A percentile compares a stretch with the other conserved stretches of the same genome.
phyloP scores from a whole-genome alignment of 225 moss, liverwort and hornwort species.

The Marchantia polymorpha region DNA sequence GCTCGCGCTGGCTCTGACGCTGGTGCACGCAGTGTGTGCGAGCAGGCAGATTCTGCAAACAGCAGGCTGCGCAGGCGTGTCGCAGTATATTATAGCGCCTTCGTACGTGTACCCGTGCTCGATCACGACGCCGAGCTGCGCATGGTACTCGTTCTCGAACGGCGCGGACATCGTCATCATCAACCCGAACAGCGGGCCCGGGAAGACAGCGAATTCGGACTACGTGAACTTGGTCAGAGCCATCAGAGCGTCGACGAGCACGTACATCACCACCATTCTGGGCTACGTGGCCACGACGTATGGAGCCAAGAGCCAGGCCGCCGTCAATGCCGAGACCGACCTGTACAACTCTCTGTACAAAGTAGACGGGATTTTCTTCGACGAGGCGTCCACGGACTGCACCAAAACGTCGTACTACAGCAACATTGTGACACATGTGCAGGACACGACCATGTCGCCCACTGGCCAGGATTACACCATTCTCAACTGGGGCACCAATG shows the following conservation, averaged over 20 bases:
- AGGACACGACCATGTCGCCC: background rate
- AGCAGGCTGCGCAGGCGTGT: background rate
- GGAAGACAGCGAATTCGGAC: background rate
- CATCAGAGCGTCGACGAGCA: background rate
- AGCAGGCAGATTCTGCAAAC: background rate
- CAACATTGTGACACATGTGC: background rate
- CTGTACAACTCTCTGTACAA: conserved; percentile 1
- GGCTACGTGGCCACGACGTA: conserved; percentile 18
- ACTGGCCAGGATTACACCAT: conserved; percentile 25
- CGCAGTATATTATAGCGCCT: conserved; percentile 3
- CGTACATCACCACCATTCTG: conserved; percentile 11
- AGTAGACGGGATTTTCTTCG: conserved; percentile 15
- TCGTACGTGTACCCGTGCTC: conserved; percentile 12
- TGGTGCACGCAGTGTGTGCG: background rate
- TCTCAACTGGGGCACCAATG: conserved; percentile 39
- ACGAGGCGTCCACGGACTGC: conserved; percentile 5
- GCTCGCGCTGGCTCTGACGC: background rate
- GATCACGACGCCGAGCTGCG: background rate
- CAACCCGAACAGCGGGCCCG: conserved; percentile 12
- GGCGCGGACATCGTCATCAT: conserved; percentile 17
- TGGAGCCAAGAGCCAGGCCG: background rate
- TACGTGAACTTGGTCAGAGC: background rate
- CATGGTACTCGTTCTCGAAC: conserved; percentile 10
- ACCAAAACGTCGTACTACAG: background rate
- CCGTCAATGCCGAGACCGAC: background rate